These are phyloP conservation scores for Syzygium syzygioides DNA, from an alignment of 441 rosid genomes.

Conservation along the genomic window DNA sequence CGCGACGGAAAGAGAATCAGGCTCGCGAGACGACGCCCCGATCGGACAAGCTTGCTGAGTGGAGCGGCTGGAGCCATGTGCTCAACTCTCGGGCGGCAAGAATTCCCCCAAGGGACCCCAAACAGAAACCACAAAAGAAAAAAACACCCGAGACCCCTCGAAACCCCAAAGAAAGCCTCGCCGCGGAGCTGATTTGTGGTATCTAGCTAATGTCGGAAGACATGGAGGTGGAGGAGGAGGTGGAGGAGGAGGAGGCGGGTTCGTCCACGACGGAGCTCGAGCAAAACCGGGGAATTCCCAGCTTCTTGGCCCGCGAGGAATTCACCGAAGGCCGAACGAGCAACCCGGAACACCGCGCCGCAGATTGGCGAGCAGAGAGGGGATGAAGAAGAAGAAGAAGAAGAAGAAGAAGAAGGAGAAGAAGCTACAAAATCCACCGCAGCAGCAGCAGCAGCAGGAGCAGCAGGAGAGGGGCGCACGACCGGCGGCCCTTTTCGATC, in stretches of 20 bases:
- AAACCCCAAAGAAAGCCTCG: background rate
- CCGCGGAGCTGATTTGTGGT: background rate
- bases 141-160: too few relatives aligned
- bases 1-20: background rate
- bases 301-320: background rate
- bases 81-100: background rate
- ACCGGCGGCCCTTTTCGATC: background rate
- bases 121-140: background rate
- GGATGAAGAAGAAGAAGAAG: background rate
- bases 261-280: background rate
- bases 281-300: background rate
- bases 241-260: too few relatives aligned
- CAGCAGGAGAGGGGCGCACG: background rate
- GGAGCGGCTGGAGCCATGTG: background rate
- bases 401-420: too few relatives aligned
- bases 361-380: background rate
- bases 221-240: conserved; percentile 25
- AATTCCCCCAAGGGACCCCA: background rate
- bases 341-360: background rate
- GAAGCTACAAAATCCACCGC: background rate
- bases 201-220: conserved; percentile 87
- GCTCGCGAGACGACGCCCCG: background rate
- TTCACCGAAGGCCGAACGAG: background rate
- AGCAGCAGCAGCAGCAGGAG: background rate
- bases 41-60: background rate